Evolutionary conservation across 78 protist species (phyloP).

Genomic region (Tieghemostelium lacteum): DNA sequence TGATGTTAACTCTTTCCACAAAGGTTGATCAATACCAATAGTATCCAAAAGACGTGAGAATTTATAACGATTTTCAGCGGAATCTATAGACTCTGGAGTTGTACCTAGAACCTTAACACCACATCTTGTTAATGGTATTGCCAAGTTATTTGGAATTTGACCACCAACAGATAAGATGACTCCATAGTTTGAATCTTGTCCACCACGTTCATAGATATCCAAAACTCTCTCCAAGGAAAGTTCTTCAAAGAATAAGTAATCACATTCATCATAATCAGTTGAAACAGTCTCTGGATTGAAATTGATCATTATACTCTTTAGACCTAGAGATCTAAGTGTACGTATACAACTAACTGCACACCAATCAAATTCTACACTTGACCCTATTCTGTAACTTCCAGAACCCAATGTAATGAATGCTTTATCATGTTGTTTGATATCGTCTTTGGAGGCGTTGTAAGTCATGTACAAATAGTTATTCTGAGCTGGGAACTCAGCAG

Average conservation of each 20-base stretch:
- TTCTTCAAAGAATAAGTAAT: conserved; percentile 94
- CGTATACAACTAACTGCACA: conserved; percentile 91
- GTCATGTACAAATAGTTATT: conserved; percentile 97
- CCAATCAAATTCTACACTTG: conserved; percentile 90
- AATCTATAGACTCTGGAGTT: conserved; percentile 93
- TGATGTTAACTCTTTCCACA: conserved; percentile 89
- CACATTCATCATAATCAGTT: conserved; percentile 98
- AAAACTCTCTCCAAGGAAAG: conserved; percentile 94
- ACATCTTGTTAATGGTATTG: conserved; percentile 81
- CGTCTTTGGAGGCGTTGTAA: conserved; percentile 91
- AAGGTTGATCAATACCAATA: conserved; percentile 96
- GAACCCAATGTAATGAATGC: conserved; percentile 91
- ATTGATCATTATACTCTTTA: conserved; percentile 95
- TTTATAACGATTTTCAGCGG: conserved; percentile 97
- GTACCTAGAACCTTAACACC: conserved; percentile 93
- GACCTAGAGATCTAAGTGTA: conserved; percentile 89
- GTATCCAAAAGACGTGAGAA: conserved; percentile 94
- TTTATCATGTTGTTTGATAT: conserved; percentile 80
- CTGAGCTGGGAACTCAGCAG: conserved; percentile 97
- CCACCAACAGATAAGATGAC: conserved; percentile 94
- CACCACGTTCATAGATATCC: conserved; percentile 78
- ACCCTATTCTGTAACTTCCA: conserved; percentile 97
- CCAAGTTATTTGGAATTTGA: conserved; percentile 96
- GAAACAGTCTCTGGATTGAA: conserved; percentile 99
- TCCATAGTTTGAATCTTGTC: conserved; percentile 65